These are phyloP conservation scores for Pochonia chlamydosporia DNA, from an alignment of 2,329 filamentous ascomycete species.

Conservation along the genomic window DNA sequence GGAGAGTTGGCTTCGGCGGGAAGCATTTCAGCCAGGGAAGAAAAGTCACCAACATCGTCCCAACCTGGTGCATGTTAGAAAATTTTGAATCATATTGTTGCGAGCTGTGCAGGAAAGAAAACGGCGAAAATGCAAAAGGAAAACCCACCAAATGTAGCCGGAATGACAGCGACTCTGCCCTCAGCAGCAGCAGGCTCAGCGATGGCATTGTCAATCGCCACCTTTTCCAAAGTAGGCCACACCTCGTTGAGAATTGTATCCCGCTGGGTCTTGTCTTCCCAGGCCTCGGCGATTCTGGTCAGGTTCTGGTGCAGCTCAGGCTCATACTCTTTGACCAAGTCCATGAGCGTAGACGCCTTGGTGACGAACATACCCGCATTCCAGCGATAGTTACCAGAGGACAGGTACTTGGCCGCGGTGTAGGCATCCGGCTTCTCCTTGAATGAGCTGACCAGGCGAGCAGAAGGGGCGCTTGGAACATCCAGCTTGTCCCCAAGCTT, in stretches of 20 bases:
- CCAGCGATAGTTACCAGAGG: constrained; percentile 20
- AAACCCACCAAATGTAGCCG: constrained; percentile 18
- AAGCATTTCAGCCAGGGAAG: constrained; percentile 20
- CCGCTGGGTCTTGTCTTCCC: constrained; percentile 17
- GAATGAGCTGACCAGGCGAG: constrained; percentile 19
- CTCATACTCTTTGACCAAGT: constrained; percentile 17
- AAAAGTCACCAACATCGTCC: constrained; percentile 22
- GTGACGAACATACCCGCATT: constrained; percentile 22
- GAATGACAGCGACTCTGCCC: constrained; percentile 20
- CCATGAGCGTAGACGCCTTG: constrained; percentile 20
- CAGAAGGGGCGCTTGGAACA: constrained; percentile 13
- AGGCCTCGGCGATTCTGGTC: constrained; percentile 16
- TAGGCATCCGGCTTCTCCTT: constrained; percentile 22
- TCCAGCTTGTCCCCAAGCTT: constrained; percentile 18
- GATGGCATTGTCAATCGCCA: constrained; percentile 21
- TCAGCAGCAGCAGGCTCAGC: constrained; percentile 20
- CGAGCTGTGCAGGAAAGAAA: neutral
- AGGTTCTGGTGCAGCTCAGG: constrained; percentile 16
- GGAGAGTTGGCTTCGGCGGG: constrained; percentile 18
- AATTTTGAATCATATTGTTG: neutral
- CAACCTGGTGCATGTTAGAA: constrained; percentile 13
- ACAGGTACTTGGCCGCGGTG: constrained; percentile 20
- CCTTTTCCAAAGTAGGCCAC: constrained; percentile 18
- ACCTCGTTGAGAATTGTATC: constrained; percentile 16
- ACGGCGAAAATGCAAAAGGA: neutral